Evolutionary conservation across 1,139 yeast genomes (phyloP).

Genomic region (Dujonia santamariae): DNA sequence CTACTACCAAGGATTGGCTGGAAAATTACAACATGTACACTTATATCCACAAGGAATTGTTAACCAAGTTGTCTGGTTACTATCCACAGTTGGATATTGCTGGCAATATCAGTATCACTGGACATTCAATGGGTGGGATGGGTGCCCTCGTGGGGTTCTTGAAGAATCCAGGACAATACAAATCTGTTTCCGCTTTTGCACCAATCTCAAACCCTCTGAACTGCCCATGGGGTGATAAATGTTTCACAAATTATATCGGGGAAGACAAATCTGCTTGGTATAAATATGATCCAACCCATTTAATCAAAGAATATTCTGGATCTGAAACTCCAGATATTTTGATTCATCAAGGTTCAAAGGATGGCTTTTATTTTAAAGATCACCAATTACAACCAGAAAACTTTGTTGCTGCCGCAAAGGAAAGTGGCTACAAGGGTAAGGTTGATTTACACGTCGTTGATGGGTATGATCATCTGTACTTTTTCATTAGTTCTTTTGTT

Average conservation of each 20-base stretch:
- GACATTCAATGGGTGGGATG: constrained; percentile 98
- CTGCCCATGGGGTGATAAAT: constrained; percentile 82
- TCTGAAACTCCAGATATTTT: constrained; percentile 54
- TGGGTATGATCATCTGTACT: constrained; percentile 91
- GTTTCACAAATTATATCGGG: constrained; percentile 77
- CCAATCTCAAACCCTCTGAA: constrained; percentile 80
- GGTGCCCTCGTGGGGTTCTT: constrained; percentile 85
- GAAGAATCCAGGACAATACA: constrained; percentile 69
- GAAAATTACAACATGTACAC: constrained; percentile 81
- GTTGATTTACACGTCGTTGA: constrained; percentile 65
- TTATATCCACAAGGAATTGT: constrained; percentile 76
- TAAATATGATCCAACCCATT: constrained; percentile 76
- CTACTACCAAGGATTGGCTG: constrained; percentile 70
- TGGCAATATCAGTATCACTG: constrained; percentile 67
- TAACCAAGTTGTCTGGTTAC: constrained; percentile 45
- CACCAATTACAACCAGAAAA: constrained; percentile 75
- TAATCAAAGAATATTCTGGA: constrained; percentile 56
- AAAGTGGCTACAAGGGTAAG: constrained; percentile 56
- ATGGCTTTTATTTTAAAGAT: constrained; percentile 62
- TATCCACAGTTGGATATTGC: constrained; percentile 46
- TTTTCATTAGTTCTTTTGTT: constrained; percentile 76
- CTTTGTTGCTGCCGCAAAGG: constrained; percentile 61
- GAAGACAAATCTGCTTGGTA: constrained; percentile 57
- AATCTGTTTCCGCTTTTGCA: constrained; percentile 85
- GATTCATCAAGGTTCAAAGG: constrained; percentile 81